A percentile compares a stretch with the other conserved stretches of the same genome.
Conservation (phyloP, 73 alveolate genomes). For the Paramecium sexaurelia region DNA sequence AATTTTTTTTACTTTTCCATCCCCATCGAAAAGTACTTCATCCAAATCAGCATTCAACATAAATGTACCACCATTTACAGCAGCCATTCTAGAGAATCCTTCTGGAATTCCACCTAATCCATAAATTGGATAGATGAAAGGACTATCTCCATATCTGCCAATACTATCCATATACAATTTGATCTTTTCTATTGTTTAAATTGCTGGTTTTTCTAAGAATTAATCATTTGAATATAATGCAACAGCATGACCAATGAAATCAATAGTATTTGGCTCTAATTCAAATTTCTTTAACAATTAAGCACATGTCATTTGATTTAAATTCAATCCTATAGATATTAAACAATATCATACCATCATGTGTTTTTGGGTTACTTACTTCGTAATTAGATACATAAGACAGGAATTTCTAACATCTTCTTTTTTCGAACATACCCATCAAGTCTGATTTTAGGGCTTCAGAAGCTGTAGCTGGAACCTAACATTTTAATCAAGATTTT, state of each 20-base stretch:
- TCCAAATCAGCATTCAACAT: conserved; percentile 96
- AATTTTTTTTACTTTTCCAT: conserved; percentile 82
- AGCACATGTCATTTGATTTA: conserved; percentile 63
- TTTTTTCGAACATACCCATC: conserved; percentile 99
- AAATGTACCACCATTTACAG: conserved; percentile 98
- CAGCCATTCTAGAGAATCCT: conserved; percentile 97
- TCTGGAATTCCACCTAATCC: conserved; percentile 99
- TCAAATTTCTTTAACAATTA: conserved; percentile 78
- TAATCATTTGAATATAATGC: conserved; percentile 91
- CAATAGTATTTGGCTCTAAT: conserved; percentile 96
- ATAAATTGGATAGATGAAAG: conserved; percentile 98
- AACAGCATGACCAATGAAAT: conserved; percentile 99
- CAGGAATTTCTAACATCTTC: conserved; percentile 97
- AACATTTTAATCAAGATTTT: not conserved
- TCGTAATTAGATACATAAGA: conserved; percentile 89
- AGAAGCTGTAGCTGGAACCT: conserved; percentile 94
- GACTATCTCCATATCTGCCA: conserved; percentile 94
- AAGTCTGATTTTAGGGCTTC: conserved; percentile 96
- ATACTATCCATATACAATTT: conserved; percentile 89
- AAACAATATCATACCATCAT: conserved; percentile 56
- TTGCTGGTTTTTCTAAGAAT: conserved; percentile 84
- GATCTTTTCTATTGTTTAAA: conserved; percentile 79
- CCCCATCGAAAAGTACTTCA: conserved; percentile 90
- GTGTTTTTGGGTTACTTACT: conserved; percentile 80
- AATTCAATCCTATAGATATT: conserved; percentile 36